A percentile compares a stretch with the other conserved stretches of the same genome.
phyloP scores from a whole-genome alignment of 176 grass and related monocot species.

The Oryza officinalis region DNA sequence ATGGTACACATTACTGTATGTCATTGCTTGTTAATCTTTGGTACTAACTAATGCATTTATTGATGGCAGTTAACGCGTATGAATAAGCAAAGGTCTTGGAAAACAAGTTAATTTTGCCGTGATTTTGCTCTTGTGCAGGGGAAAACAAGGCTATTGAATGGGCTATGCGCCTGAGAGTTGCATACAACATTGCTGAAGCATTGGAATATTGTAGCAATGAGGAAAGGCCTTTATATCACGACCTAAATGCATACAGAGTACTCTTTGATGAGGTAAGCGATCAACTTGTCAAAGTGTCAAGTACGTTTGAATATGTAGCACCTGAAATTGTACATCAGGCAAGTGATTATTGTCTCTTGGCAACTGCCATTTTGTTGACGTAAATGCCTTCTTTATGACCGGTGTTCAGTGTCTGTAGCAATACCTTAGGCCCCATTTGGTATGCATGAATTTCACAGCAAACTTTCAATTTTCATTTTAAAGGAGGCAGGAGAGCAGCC shows the following conservation, averaged over 20 bases:
- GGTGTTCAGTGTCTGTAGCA: not conserved
- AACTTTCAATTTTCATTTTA: not conserved
- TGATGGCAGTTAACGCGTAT: not conserved
- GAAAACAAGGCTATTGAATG: slow-evolving; percentile 92
- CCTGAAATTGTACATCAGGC: not conserved
- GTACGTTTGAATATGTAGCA: slow-evolving; percentile 23
- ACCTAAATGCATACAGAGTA: slow-evolving; percentile 94
- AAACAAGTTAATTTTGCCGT: slow-evolving; percentile 26
- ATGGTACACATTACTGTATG: not conserved
- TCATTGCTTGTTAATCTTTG: not conserved
- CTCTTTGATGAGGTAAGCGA: slow-evolving; percentile 90
- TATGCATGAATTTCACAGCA: not conserved
- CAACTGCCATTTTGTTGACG: not conserved
- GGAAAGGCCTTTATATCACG: slow-evolving; percentile 82
- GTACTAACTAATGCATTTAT: not conserved
- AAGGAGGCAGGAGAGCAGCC: not conserved
- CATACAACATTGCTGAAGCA: slow-evolving; percentile 84
- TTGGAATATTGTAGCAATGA: slow-evolving; percentile 79
- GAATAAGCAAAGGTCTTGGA: not conserved
- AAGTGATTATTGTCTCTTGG: slow-evolving; percentile 10
- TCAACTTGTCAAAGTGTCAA: slow-evolving; percentile 8
- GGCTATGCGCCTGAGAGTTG: slow-evolving; percentile 95
- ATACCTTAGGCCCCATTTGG: not conserved
- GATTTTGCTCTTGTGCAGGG: slow-evolving; percentile 59
- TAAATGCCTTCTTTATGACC: not conserved